phyloP scores from a whole-genome alignment of 768 basidiomycete genomes.

The Auriscalpium vulgare region DNA sequence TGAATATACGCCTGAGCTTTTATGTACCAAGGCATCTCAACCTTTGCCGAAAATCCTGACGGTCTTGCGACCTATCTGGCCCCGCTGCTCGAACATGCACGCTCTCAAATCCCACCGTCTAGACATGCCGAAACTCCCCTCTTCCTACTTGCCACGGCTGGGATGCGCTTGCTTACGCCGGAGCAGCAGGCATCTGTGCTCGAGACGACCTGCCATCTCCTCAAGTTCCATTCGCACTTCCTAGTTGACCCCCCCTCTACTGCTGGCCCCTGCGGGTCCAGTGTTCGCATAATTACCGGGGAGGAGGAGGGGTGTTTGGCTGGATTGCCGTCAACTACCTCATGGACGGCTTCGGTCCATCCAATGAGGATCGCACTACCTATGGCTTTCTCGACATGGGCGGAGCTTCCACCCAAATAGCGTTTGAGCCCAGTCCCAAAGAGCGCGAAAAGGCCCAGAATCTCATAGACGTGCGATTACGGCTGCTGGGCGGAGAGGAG shows the following conservation, averaged over 20 bases:
- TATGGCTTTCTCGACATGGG: constrained; percentile 99
- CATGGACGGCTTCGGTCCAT: constrained; percentile 84
- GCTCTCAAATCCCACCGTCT: constrained; percentile 78
- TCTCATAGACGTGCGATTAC: constrained; percentile 73
- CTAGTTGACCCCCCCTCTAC: constrained; percentile 57
- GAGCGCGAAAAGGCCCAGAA: constrained; percentile 51
- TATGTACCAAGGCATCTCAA: constrained; percentile 66
- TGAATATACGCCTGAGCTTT: neutral
- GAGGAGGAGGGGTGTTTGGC: constrained; percentile 98
- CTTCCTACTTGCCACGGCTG: constrained; percentile 93
- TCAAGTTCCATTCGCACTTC: constrained; percentile 71
- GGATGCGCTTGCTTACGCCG: constrained; percentile 82
- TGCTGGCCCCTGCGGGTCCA: constrained; percentile 83
- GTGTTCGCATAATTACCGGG: constrained; percentile 89
- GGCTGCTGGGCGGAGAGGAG: constrained; percentile 77
- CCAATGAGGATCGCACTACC: constrained; percentile 58
- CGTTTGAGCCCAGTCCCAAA: constrained; percentile 74
- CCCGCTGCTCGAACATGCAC: constrained; percentile 79
- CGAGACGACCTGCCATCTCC: constrained; percentile 67
- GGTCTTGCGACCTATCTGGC: constrained; percentile 68
- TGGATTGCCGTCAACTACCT: constrained; percentile 99
- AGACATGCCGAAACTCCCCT: constrained; percentile 79
- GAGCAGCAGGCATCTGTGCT: constrained; percentile 66
- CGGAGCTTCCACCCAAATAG: constrained; percentile 97
- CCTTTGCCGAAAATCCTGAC: constrained; percentile 62